Evolutionary conservation across 805 yeast genomes (phyloP).

Genomic region (Maudiozyma saulgeensis): DNA sequence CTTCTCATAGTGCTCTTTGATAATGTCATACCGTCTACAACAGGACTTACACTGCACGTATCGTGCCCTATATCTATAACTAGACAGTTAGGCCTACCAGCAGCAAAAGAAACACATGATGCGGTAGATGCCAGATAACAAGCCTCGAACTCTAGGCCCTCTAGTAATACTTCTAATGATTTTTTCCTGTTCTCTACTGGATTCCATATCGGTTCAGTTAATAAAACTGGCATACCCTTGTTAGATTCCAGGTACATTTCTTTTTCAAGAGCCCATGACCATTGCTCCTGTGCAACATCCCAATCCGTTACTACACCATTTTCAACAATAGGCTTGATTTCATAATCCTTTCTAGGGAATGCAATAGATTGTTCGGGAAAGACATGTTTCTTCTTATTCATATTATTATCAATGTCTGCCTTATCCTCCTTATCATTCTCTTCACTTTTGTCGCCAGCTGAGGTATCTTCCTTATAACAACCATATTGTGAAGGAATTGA

Average conservation of each 20-base stretch:
- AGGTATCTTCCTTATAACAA: conserved; percentile 2
- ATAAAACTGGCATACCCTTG: conserved; percentile 46
- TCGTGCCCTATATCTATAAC: conserved; percentile 85
- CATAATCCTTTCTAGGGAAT: conserved; percentile 43
- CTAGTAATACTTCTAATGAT: conserved; percentile 64
- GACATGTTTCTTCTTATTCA: conserved; percentile 11
- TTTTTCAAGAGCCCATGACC: conserved; percentile 48
- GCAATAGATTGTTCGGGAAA: conserved; percentile 36
- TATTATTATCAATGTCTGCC: conserved; percentile 7
- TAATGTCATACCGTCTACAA: conserved; percentile 70
- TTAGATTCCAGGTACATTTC: conserved; percentile 38
- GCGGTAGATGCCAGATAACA: conserved; percentile 73
- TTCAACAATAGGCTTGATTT: conserved; percentile 47
- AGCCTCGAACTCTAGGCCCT: conserved; percentile 65
- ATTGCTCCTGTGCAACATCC: conserved; percentile 76
- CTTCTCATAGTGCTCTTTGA: conserved; percentile 63
- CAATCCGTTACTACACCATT: conserved; percentile 67
- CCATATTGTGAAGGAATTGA: conserved; percentile 67
- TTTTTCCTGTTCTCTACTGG: conserved; percentile 53
- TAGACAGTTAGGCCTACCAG: conserved; percentile 78
- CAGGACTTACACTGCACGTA: conserved; percentile 66
- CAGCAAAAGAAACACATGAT: conserved; percentile 81
- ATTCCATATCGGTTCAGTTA: conserved; percentile 88
- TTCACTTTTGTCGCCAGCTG: background rate
- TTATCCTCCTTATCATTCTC: conserved; percentile 9